Base-by-base conservation (phyloP, 1,284 basidiomycete genomes). In the Tilletia walkeri region DNA sequence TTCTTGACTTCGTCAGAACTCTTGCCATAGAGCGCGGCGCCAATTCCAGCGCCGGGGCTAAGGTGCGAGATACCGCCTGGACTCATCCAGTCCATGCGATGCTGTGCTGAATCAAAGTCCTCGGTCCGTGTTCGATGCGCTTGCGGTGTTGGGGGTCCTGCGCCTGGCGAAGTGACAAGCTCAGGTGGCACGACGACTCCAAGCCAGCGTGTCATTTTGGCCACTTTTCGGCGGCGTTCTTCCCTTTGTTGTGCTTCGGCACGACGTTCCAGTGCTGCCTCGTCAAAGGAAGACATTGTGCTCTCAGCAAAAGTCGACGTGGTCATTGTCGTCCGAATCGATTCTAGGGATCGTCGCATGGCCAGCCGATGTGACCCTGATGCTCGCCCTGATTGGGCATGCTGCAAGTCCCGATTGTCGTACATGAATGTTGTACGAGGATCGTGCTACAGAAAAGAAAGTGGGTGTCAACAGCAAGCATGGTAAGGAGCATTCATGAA, bases 171-270 rank as follows among this genome's bases (percentile, higher is more conserved):
- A 39, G 59, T 63, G 34, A 63, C 7, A 7, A 66, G 24, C 41
- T 66, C 65, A 4, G 65, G 2, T 4, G 65, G 65, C 9, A 66
- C 75, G 10, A 72, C 75, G 4, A 72, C 77, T 36, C 78, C 78
- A 16, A 80, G 76, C 78, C 76, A 80, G 12, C 74, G 73, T 47
- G 73, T 73, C 71, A 80, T 75, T 67, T 80, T 80, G 47, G 74
- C 76, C 14, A 80, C 70, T 30, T 72, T 71, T 45, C 73, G 70
- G 20, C 77, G 69, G 12, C 77, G 74, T 53, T 77, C 78, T 7
- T 77, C 77, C 49, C 77, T 69, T 14, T 69, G 67, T 39, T 67
- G 70, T 7, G 72, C 71, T 50, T 54, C 59, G 39, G 14, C 36
- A 4, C 59, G 67, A 41, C 38, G 30, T 16, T 69, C 67, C 5